These are phyloP conservation scores for Geoglossum glabrum DNA, from an alignment of 495 filamentous ascomycete genomes.

Conservation along the genomic window DNA sequence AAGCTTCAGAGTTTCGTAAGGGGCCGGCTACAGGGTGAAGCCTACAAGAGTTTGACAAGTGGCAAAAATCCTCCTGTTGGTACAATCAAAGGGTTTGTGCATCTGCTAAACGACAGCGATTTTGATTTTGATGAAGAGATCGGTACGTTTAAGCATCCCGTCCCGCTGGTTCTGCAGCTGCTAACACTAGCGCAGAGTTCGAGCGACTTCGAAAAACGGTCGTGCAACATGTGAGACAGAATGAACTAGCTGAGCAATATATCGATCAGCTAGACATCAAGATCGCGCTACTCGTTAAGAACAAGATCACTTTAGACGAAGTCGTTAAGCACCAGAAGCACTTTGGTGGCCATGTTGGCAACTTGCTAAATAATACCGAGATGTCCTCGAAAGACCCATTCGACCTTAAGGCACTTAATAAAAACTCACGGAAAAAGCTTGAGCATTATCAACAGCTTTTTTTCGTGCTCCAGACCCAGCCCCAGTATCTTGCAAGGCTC, in stretches of 20 bases:
- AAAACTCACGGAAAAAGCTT: conserved; percentile 80
- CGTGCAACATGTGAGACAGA: conserved; percentile 89
- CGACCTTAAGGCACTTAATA: conserved; percentile 92
- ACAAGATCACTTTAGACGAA: conserved; percentile 97
- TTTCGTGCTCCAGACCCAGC: conserved; percentile 92
- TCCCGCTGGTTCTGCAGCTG: neutral
- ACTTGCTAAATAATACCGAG: conserved; percentile 63
- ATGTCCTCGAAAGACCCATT: conserved; percentile 83
- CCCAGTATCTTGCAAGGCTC: conserved; percentile 75
- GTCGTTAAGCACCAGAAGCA: conserved; percentile 93
- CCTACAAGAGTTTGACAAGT: conserved; percentile 84
- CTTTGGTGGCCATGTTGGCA: conserved; percentile 81
- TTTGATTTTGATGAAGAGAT: conserved; percentile 98
- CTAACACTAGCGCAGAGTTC: conserved; percentile 36
- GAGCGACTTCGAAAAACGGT: conserved; percentile 83
- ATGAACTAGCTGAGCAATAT: conserved; percentile 92
- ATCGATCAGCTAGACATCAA: conserved; percentile 98
- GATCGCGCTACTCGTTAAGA: conserved; percentile 93
- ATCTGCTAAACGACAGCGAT: conserved; percentile 91
- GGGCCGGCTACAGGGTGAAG: conserved; percentile 84
- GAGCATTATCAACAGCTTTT: conserved; percentile 96
- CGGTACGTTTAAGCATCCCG: conserved; percentile 11
- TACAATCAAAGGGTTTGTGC: conserved; percentile 93
- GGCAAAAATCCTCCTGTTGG: conserved; percentile 96
- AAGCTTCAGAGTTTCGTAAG: conserved; percentile 95